Percentiles rank a stretch among this genome's conserved stretches.
Conservation (phyloP, 139 green algal genomes). For the Eudorina sp. region DNA sequence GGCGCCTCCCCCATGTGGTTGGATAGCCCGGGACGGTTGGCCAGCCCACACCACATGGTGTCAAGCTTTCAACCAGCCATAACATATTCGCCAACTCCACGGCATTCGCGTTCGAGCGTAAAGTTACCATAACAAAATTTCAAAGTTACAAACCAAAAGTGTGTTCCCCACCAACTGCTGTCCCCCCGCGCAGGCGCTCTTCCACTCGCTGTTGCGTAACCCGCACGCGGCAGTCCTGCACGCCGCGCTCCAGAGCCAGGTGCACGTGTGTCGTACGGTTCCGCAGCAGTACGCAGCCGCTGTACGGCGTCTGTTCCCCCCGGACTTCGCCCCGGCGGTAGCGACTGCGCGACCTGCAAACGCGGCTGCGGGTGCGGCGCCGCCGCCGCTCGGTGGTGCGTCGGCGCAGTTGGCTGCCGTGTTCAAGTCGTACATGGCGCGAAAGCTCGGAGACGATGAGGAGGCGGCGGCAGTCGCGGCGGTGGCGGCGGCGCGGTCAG, state of each 20-base stretch:
- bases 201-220: constrained; percentile 12
- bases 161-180: no score
- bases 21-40: no score
- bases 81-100: no score
- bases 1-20: no score
- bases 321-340: background rate
- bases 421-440: constrained; percentile 25
- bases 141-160: no score
- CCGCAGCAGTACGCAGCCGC: background rate
- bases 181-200: constrained; percentile 11
- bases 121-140: no score
- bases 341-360: no score
- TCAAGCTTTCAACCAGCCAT: no score
- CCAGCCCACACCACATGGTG: no score
- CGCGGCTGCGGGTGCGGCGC: background rate
- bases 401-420: background rate
- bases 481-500: background rate
- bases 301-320: constrained; percentile 6
- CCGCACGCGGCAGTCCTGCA: constrained; percentile 1
- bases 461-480: background rate
- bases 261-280: constrained; percentile 9
- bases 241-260: background rate
- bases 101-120: no score
- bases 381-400: background rate
- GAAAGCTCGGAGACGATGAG: background rate